These are phyloP conservation scores for Mayamaea pseudoterrestris DNA, from an alignment of 108 stramenopile genomes.

Conservation along the genomic window DNA sequence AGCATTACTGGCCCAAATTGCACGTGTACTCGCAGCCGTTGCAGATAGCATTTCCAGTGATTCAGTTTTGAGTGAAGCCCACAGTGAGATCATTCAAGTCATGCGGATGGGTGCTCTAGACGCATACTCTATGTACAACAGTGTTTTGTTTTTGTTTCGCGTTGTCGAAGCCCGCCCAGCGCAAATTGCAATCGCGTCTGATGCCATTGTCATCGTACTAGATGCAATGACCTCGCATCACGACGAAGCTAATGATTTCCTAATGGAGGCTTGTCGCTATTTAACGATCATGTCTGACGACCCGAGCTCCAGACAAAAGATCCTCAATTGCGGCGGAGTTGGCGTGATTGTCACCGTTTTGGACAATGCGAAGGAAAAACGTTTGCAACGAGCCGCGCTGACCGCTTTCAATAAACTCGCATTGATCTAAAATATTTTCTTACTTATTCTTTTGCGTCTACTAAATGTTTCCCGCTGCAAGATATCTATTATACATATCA, in stretches of 20 bases:
- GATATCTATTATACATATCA: too few species aligned
- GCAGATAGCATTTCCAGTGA: too few species aligned
- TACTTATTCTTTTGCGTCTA: too few species aligned
- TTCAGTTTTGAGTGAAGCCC: too few species aligned
- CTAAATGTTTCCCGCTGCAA: too few species aligned
- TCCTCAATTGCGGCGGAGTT: slow-evolving; percentile 23
- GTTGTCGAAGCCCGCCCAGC: slow-evolving; percentile 15
- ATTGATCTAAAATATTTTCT: too few species aligned
- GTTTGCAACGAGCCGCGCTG: slow-evolving; percentile 18
- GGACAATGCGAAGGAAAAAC: slow-evolving; percentile 11
- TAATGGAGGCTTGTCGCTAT: slow-evolving; percentile 29
- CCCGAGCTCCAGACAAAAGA: slow-evolving; percentile 22
- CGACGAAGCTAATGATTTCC: slow-evolving; percentile 12
- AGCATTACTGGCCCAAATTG: too few species aligned
- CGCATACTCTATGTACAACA: too few species aligned
- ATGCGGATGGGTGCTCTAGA: too few species aligned
- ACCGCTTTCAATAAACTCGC: slow-evolving; percentile 26
- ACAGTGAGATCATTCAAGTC: too few species aligned
- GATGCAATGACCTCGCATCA: slow-evolving; percentile 27
- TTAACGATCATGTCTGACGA: slow-evolving; percentile 33
- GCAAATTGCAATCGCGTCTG: slow-evolving; percentile 18
- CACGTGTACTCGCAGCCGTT: too few species aligned
- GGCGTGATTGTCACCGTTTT: slow-evolving; percentile 24
- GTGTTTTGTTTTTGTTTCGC: slow-evolving; percentile 27
- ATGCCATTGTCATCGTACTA: slow-evolving; percentile 22